A percentile compares a stretch with the other conserved stretches of the same genome.
These are phyloP conservation scores for Aureobasidium mangrovei DNA, from an alignment of 2,329 filamentous ascomycete genomes.

Conservation along the genomic window DNA sequence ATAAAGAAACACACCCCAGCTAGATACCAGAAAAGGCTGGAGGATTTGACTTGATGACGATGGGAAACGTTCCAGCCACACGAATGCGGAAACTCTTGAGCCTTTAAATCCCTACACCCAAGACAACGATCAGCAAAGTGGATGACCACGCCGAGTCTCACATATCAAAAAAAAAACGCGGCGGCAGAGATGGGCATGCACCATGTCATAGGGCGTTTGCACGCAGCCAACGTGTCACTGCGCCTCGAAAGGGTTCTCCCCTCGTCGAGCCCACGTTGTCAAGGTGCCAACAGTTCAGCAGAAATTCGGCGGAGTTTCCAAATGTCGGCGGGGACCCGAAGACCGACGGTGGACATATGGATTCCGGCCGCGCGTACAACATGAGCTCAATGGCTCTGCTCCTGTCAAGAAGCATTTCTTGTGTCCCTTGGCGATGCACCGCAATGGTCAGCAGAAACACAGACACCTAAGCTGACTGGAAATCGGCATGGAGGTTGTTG, in stretches of 20 bases:
- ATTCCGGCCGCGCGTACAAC: conserved; percentile 6
- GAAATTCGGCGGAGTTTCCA: not conserved
- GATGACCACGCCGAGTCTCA: conserved; percentile 9
- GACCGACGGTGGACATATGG: conserved; percentile 2
- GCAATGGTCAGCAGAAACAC: not conserved
- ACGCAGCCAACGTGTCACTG: not conserved
- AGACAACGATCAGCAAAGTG: not conserved
- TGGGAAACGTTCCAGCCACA: not conserved
- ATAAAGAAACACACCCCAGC: not conserved
- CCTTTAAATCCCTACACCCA: not conserved
- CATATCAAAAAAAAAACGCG: not conserved
- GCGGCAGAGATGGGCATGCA: not conserved
- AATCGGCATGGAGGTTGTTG: no score
- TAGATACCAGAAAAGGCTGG: not conserved
- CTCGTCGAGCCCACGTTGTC: not conserved
- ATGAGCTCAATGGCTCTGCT: not conserved
- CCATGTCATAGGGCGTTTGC: not conserved
- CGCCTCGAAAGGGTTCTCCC: not conserved
- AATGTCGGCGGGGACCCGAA: conserved; percentile 7
- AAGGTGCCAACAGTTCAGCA: not conserved
- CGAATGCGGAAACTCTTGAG: not conserved
- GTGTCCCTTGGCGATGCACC: not conserved
- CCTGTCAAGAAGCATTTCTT: not conserved
- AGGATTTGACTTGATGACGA: not conserved
- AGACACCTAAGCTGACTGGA: not conserved